Conservation (phyloP, 495 filamentous ascomycete species). For the Chaetomidium leptoderma region DNA sequence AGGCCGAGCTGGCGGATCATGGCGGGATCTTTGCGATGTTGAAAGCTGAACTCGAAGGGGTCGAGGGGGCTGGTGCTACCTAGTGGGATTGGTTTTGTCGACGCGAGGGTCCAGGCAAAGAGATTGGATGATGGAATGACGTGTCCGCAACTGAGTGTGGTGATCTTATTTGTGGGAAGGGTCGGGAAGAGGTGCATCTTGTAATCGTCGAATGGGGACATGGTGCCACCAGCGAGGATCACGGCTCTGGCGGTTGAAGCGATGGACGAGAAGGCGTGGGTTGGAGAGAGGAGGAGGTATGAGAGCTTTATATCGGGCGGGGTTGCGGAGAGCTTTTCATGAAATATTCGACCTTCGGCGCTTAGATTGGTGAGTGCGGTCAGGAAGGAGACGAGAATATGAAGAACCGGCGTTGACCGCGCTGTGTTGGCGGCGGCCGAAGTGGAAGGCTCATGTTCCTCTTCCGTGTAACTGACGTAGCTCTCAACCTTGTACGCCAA, state of each 20-base stretch:
- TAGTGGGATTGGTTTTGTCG: slow-evolving; percentile 20
- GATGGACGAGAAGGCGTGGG: slow-evolving; percentile 83
- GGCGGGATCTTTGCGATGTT: slow-evolving; percentile 55
- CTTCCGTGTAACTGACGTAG: slow-evolving; percentile 62
- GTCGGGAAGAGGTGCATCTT: slow-evolving; percentile 78
- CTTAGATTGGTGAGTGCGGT: slow-evolving; percentile 82
- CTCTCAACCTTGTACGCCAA: slow-evolving; percentile 91
- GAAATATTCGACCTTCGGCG: slow-evolving; percentile 83
- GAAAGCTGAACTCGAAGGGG: slow-evolving; percentile 83
- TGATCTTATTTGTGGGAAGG: slow-evolving; percentile 57
- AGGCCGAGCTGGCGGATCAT: slow-evolving; percentile 74
- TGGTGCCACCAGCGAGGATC: slow-evolving; percentile 90
- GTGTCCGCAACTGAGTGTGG: slow-evolving; percentile 87
- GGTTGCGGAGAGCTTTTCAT: slow-evolving; percentile 45
- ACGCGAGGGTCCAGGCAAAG: slow-evolving; percentile 58
- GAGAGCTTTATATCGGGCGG: slow-evolving; percentile 59
- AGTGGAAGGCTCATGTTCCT: slow-evolving; percentile 34
- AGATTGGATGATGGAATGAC: slow-evolving; percentile 84
- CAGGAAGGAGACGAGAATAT: slow-evolving; percentile 78
- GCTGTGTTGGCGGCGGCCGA: slow-evolving; percentile 12
- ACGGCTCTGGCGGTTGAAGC: slow-evolving; percentile 83
- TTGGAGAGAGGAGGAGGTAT: slow-evolving; percentile 92
- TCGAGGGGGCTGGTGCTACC: slow-evolving; percentile 41
- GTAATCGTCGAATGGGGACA: slow-evolving; percentile 95
- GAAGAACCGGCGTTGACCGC: slow-evolving; percentile 66